Evolutionary conservation across 495 filamentous ascomycete species (phyloP), one percentile per base, ranked within the genome.

Genomic region (Usnea hakonensis): DNA sequence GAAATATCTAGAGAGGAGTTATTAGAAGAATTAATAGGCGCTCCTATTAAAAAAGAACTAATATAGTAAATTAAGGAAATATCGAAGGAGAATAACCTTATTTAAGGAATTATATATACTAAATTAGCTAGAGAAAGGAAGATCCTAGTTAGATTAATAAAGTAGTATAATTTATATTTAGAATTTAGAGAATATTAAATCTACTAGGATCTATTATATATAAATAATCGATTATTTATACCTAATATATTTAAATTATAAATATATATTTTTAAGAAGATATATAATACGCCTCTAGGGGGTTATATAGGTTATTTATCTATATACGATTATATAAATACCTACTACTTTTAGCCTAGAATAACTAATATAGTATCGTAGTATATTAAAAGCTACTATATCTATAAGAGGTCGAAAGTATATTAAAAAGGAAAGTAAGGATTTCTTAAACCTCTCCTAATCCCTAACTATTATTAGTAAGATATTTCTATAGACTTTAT

Each of bases 321-420:
- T 10, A 52, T 32, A 3, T 52, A 52, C 14, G 14, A 52, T 26
- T 2, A 30, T 7, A 9, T 11, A 10, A 32, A 8, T 23, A 58
- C 13, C 3, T 17, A 43, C 1, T 58, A 58, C n/a, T 58, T 23
- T 32, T 58, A 30, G 5, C 23, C 23, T 23, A 41, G 6, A 28
- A 58, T 58, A 41, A 43, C 16, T 4, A 17, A 43, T 2, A 21
- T 9, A 0, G 19, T 58, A 5, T 4, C 19, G 5, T 17, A 5
- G 2, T 58, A 16, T 58, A 62, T 71, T 28, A 36, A 63, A 11
- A 57, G n/a, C 11, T 72, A 65, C 38, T 33, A 46, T 32, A 58
- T 63, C 7, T 71, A 62, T 54, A 62, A 70, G 57, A n/a, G 57
- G 21, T 66, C 33, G 1, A 67, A 64, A 37, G 53, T 55, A 55